Evolutionary conservation across 2,329 filamentous ascomycete species (phyloP).

Genomic region (Annulohypoxylon truncatum): DNA sequence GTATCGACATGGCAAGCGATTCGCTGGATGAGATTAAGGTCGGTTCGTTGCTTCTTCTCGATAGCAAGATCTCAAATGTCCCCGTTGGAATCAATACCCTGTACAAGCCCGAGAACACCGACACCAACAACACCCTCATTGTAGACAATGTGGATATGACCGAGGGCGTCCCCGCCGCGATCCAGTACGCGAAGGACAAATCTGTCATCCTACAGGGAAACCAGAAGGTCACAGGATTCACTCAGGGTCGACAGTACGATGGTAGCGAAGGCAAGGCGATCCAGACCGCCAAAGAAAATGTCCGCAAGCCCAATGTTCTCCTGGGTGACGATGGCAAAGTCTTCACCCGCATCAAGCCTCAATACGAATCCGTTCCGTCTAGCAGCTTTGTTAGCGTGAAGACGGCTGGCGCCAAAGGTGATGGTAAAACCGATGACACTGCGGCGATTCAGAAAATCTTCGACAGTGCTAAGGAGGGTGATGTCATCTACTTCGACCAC

Average conservation of each 20-base stretch:
- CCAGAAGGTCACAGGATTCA: slow-evolving; percentile 75
- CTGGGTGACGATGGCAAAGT: slow-evolving; percentile 75
- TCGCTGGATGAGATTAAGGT: slow-evolving; percentile 75
- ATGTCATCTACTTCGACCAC: slow-evolving; percentile 80
- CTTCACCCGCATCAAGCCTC: slow-evolving; percentile 87
- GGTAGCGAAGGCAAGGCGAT: slow-evolving; percentile 61
- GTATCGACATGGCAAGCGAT: slow-evolving; percentile 80
- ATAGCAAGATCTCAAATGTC: slow-evolving; percentile 82
- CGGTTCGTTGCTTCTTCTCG: slow-evolving; percentile 84
- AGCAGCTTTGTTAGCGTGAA: slow-evolving; percentile 86
- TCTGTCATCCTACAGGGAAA: slow-evolving; percentile 75
- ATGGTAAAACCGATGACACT: slow-evolving; percentile 89
- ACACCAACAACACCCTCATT: slow-evolving; percentile 83
- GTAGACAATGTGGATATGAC: slow-evolving; percentile 91
- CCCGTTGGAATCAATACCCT: slow-evolving; percentile 80
- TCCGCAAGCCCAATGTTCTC: slow-evolving; percentile 71
- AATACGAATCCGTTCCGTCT: slow-evolving; percentile 78
- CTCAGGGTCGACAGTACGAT: slow-evolving; percentile 81
- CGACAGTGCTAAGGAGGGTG: slow-evolving; percentile 70
- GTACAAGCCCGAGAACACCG: slow-evolving; percentile 70
- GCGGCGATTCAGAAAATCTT: slow-evolving; percentile 83
- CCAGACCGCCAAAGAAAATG: slow-evolving; percentile 67
- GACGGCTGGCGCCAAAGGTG: slow-evolving; percentile 83
- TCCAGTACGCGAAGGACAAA: slow-evolving; percentile 68
- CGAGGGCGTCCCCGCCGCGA: slow-evolving; percentile 72